Percentiles rank a stretch among this genome's conserved stretches.
Conservation (phyloP, 352 stramenopile genomes). For the Phytopythium aichiense region DNA sequence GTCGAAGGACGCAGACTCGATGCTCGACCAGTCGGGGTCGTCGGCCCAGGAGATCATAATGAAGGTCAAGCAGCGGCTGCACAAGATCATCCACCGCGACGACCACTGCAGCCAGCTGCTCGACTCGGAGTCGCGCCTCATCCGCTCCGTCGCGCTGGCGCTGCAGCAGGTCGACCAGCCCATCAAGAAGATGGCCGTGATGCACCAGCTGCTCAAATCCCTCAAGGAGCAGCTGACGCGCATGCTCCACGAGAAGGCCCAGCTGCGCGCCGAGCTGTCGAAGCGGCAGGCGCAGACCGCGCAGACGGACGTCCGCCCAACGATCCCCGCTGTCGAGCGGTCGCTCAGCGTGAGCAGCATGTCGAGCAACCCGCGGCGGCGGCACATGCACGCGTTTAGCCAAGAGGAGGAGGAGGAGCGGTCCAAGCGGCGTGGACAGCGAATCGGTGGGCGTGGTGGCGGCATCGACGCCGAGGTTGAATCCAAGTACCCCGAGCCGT, state of each 20-base stretch:
- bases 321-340: constrained; percentile 39
- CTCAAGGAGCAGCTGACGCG: constrained; percentile 91
- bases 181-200: constrained; percentile 91
- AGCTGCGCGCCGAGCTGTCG: constrained; percentile 44
- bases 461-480: constrained; percentile 36
- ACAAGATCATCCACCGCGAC: constrained; percentile 82
- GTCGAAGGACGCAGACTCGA: constrained; percentile 90
- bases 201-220: constrained; percentile 90
- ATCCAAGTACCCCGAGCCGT: constrained; percentile 73
- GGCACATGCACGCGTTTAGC: constrained; percentile 57
- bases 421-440: constrained; percentile 15
- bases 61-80: constrained; percentile 84
- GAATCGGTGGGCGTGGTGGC: constrained; percentile 25
- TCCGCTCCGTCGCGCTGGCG: constrained; percentile 76
- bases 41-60: constrained; percentile 91
- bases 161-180: constrained; percentile 87
- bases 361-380: constrained; percentile 25
- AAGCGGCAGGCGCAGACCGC: constrained; percentile 45
- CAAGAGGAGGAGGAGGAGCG: constrained; percentile 26
- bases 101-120: constrained; percentile 78
- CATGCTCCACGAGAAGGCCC: constrained; percentile 74
- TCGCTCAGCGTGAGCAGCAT: constrained; percentile 69
- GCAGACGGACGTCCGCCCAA: constrained; percentile 16
- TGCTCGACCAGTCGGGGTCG: constrained; percentile 98
- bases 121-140: constrained; percentile 71